Base-by-base conservation (phyloP, 208 protist species). In the Leishmania tropica region DNA sequence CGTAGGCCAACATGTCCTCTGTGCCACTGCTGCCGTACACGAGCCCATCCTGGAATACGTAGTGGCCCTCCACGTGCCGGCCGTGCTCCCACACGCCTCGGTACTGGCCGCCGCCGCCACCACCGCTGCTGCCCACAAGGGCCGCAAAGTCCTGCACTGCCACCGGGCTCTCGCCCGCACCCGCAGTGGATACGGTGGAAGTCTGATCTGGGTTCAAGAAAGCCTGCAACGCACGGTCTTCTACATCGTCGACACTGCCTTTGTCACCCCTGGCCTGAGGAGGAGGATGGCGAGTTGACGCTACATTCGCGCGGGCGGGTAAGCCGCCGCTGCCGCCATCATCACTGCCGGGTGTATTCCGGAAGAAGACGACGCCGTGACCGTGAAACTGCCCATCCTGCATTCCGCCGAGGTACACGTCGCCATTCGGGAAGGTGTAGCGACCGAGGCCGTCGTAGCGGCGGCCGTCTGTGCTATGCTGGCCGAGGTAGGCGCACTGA, bases 41-140 rank as follows among this genome's bases (percentile, higher is more conserved):
- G 47, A 98, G 87, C 6, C 96, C 96, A 76, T 98, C 96, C 8
- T 81, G 35, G 79, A 97, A 98, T 28, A 97, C 93, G 85, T 97
- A 98, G 77, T 90, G 75, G 8, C 96, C 96, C 2, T 72, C 87
- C 11, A 96, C 77, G 71, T 91, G 87, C 24, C 80, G 79, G 7
- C 96, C 96, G 65, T 94, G 83, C 75, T 96, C 87, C 94, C 96
- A 98, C 3, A 94, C 78, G 11, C 94, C 96, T 35, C 92, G 85
- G 84, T 95, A 98, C 77, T 96, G 93, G 28, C 94, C 96, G n/a
- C 88, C 88, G 81, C 85, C 92, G 6, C 56, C 78, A 11, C 74
- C 78, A 19, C 77, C 85, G 11, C 40, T 70, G 45, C 60, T 70
- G 40, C 53, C 42, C 60, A 67, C 15, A 40, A 79, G 68, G 28